phyloP scores from a whole-genome alignment of 768 basidiomycete genomes.

The Dacryopinax spathularia region DNA sequence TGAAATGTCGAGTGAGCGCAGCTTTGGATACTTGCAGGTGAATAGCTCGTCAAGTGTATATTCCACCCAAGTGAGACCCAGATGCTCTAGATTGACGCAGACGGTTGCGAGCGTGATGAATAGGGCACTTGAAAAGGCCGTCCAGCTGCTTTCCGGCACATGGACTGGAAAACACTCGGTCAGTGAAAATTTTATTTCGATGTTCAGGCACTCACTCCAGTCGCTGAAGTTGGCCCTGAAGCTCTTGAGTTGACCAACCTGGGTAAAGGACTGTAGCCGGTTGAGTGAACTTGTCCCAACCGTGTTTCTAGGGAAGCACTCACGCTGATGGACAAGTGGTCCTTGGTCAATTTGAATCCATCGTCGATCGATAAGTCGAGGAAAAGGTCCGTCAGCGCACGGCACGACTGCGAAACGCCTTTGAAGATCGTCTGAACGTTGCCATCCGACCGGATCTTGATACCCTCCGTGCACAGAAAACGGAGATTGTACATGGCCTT shows the following conservation, averaged over 20 bases:
- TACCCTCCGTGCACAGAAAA: background rate
- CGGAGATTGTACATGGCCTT: background rate
- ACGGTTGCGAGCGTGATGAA: background rate
- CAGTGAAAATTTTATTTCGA: no score
- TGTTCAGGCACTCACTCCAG: background rate
- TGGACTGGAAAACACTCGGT: background rate
- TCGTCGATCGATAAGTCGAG: background rate
- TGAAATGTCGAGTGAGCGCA: background rate
- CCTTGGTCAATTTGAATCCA: background rate
- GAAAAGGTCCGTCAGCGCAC: background rate
- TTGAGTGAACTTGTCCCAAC: background rate
- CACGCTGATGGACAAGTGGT: background rate
- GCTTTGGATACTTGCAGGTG: background rate
- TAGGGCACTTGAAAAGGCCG: background rate
- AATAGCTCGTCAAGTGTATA: background rate
- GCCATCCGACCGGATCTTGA: background rate
- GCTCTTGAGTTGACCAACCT: background rate
- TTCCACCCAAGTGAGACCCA: background rate
- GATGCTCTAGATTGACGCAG: background rate
- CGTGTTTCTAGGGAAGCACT: background rate
- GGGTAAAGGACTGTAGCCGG: background rate
- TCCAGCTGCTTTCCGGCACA: background rate
- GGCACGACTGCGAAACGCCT: background rate
- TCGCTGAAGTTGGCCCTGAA: slow-evolving; percentile 1
- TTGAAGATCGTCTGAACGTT: background rate